Percentiles rank a stretch among this genome's conserved stretches.
Conservation (phyloP, 2,329 filamentous ascomycete species). For the Capronia americana region DNA sequence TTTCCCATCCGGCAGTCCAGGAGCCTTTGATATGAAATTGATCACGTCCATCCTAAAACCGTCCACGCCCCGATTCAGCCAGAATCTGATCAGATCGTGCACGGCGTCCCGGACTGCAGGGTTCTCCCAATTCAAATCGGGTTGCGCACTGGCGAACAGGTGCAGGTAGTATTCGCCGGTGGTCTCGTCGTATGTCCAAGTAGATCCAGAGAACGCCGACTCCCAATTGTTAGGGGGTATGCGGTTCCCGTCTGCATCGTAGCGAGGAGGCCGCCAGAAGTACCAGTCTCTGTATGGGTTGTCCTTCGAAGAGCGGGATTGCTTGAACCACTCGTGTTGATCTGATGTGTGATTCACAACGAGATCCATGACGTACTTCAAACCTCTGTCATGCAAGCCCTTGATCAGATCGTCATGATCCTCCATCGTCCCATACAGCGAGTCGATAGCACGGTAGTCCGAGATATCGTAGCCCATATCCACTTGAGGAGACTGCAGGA, state of each 20-base stretch:
- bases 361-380: constrained; percentile 59
- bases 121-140: constrained; percentile 87
- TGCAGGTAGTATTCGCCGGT: constrained; percentile 78
- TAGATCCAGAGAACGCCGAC: constrained; percentile 41
- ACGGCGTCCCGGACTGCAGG: constrained; percentile 70
- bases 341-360: constrained; percentile 55
- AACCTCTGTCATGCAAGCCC: constrained; percentile 52
- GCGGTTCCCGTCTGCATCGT: constrained; percentile 61
- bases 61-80: constrained; percentile 75
- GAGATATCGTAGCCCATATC: constrained; percentile 59
- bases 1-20: constrained; percentile 57
- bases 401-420: constrained; percentile 55
- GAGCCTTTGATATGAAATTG: constrained; percentile 73
- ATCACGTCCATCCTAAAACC: constrained; percentile 77
- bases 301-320: constrained; percentile 66
- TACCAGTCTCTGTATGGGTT: constrained; percentile 75
- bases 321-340: constrained; percentile 67
- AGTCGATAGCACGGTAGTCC: constrained; percentile 54
- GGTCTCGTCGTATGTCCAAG: constrained; percentile 68
- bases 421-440: constrained; percentile 54
- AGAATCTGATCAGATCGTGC: constrained; percentile 76
- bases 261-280: constrained; percentile 59
- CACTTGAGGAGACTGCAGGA: constrained; percentile 61
- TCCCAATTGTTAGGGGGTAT: constrained; percentile 80
- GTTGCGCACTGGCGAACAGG: constrained; percentile 76